phyloP scores from a whole-genome alignment of 2,329 filamentous ascomycete genomes.

The Bipolaris victoriae region DNA sequence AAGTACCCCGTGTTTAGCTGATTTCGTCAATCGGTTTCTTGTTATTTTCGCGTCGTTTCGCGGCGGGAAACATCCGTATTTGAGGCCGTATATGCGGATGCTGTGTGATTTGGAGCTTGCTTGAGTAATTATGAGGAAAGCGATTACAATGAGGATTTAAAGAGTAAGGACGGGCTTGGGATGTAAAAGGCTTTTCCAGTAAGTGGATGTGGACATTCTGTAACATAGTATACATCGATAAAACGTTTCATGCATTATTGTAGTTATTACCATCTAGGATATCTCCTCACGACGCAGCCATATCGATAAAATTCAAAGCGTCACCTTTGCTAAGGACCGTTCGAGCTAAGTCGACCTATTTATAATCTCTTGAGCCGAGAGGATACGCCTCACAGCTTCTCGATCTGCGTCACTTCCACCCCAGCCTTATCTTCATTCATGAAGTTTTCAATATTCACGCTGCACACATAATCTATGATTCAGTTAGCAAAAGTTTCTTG shows the following conservation, averaged over 20 bases:
- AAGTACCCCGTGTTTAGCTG: background rate
- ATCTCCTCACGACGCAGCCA: background rate
- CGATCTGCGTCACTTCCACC: background rate
- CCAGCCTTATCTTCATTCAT: background rate
- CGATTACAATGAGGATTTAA: too few species aligned
- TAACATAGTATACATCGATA: background rate
- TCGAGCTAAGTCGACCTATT: background rate
- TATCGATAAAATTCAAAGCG: background rate
- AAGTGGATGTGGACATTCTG: background rate
- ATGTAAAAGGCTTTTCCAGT: too few species aligned
- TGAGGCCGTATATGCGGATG: background rate
- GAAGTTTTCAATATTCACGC: background rate
- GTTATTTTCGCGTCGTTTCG: background rate
- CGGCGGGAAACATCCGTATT: background rate
- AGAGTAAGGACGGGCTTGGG: too few species aligned
- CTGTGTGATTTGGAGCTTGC: background rate
- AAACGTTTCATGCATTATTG: background rate
- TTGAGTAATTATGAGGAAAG: background rate
- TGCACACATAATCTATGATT: background rate
- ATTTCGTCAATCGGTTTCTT: background rate
- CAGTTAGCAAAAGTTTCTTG: background rate
- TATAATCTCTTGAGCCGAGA: background rate
- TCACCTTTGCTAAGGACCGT: background rate
- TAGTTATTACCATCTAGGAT: background rate
- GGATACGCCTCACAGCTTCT: background rate